A percentile compares a stretch with the other conserved stretches of the same genome.
These are phyloP conservation scores for Xylaria nigripes DNA, from an alignment of 495 filamentous ascomycete genomes.

Conservation along the genomic window DNA sequence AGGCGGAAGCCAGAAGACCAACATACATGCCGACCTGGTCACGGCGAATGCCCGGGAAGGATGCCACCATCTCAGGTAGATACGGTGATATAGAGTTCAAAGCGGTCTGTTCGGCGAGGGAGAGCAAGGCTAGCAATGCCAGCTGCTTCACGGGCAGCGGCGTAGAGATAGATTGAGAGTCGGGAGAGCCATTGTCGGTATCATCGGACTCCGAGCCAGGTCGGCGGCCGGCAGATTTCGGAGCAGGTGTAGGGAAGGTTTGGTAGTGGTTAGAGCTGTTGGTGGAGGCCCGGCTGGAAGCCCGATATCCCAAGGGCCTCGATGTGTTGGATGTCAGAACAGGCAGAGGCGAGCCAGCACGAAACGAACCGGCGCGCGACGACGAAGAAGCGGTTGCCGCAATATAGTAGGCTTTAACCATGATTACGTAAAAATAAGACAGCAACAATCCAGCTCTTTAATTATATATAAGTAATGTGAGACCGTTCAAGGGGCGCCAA, in stretches of 20 bases:
- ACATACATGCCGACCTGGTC: slow-evolving; percentile 79
- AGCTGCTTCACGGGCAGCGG: slow-evolving; percentile 81
- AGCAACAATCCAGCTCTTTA: not conserved
- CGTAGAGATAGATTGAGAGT: slow-evolving; percentile 38
- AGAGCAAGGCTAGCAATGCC: slow-evolving; percentile 74
- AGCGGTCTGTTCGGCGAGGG: slow-evolving; percentile 88
- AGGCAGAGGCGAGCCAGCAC: slow-evolving; percentile 41
- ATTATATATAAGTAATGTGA: too few relatives aligned
- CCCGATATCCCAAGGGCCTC: slow-evolving; percentile 13
- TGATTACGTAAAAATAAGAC: not conserved
- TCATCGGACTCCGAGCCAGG: slow-evolving; percentile 21
- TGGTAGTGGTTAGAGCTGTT: slow-evolving; percentile 64
- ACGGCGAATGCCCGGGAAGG: slow-evolving; percentile 69
- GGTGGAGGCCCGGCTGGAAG: slow-evolving; percentile 53
- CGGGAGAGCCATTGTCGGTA: slow-evolving; percentile 24
- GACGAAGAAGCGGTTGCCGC: not conserved
- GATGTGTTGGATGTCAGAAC: slow-evolving; percentile 13
- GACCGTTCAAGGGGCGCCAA: too few relatives aligned
- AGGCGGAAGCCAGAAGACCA: slow-evolving; percentile 78
- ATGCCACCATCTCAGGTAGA: slow-evolving; percentile 81
- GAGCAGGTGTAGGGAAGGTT: slow-evolving; percentile 87
- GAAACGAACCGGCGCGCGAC: slow-evolving; percentile 35
- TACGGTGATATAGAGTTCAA: slow-evolving; percentile 96
- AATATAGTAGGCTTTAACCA: not conserved
- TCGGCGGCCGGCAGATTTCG: slow-evolving; percentile 51